Evolutionary conservation across 495 filamentous ascomycete species (phyloP), one percentile per base, ranked within the genome.

Genomic region (Halenospora varia): DNA sequence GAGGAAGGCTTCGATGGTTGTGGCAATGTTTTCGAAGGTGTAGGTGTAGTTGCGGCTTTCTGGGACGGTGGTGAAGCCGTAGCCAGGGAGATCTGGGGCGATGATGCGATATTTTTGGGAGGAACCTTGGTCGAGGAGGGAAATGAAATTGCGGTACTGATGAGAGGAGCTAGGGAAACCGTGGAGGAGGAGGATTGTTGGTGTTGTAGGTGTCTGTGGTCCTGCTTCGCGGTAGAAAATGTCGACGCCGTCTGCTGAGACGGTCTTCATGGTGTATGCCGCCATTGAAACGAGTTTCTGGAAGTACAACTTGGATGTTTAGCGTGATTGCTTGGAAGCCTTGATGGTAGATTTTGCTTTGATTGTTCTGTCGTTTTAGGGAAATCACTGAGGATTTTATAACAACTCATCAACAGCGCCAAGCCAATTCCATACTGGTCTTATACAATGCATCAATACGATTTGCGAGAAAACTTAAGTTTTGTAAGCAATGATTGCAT

Each of bases 131-230:
- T 76, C 72, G 6, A 88, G 75, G 22, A 84, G 68, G 3, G 84
- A 82, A 50, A 88, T 85, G 8, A 86, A 64, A 59, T 83, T 73
- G 42, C 81, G 81, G 64, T 79, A 86, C 68, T 81, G 76, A 65
- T 84, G 76, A 0, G 84, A 86, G 2, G 83, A 85, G 9, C 77
- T 75, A 0, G 83, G 84, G 61, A 83, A 86, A 41, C 83, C 83
- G 53, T 86, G 83, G 15, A 88, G 78, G 26, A 88, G 77, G 49
- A 87, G 76, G 22, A 87, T 62, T 1, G 74, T 69, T 3, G 82
- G 80, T 1, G 70, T 68, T 2, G 39, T 19, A 3, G 52, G 40
- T 55, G 63, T 49, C 47, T 60, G 47, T 2, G 68, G 59, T 2
- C 79, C 76, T 0, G 79, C 68, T 44, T 72, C 65, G 22, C 78